A percentile compares a stretch with the other conserved stretches of the same genome.
Evolutionary conservation across 371 early-diverging fungal species (phyloP).

Genomic region (Rhizopus delemar): DNA sequence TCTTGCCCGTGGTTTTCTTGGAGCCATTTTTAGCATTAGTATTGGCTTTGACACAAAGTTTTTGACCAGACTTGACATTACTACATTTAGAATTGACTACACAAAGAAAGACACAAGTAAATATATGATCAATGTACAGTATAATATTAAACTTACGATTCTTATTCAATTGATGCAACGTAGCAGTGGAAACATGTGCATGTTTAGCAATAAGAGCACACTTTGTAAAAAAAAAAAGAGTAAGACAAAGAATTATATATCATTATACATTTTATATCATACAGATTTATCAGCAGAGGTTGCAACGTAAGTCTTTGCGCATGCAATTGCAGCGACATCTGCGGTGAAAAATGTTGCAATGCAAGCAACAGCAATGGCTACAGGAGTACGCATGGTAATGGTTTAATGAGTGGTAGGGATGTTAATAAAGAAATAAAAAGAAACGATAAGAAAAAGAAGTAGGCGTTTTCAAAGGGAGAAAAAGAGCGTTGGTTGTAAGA

Average conservation of each 20-base stretch:
- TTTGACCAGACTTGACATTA: constrained; percentile 25
- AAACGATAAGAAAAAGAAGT: neutral
- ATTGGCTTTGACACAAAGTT: constrained; percentile 20
- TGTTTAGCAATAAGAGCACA: constrained; percentile 20
- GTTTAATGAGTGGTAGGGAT: constrained; percentile 4
- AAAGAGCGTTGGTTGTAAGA: neutral
- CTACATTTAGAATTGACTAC: constrained; percentile 27
- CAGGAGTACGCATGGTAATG: constrained; percentile 14
- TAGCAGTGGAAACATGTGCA: constrained; percentile 3
- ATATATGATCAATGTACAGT: neutral
- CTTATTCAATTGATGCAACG: constrained; percentile 14
- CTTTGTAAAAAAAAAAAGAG: constrained; percentile 11
- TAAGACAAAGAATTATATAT: neutral
- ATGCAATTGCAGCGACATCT: constrained; percentile 25
- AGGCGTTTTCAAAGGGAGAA: constrained; percentile 2
- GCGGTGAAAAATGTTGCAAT: constrained; percentile 19
- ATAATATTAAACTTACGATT: constrained; percentile 10
- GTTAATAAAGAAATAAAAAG: constrained; percentile 4
- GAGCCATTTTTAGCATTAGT: constrained; percentile 2
- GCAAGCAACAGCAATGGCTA: constrained; percentile 28
- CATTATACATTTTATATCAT: neutral
- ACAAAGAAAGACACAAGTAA: constrained; percentile 8
- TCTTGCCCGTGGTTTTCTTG: constrained; percentile 16
- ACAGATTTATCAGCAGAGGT: constrained; percentile 18
- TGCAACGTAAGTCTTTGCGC: constrained; percentile 17